phyloP scores from a whole-genome alignment of 352 stramenopile species.

The Globisporangium paddicum region DNA sequence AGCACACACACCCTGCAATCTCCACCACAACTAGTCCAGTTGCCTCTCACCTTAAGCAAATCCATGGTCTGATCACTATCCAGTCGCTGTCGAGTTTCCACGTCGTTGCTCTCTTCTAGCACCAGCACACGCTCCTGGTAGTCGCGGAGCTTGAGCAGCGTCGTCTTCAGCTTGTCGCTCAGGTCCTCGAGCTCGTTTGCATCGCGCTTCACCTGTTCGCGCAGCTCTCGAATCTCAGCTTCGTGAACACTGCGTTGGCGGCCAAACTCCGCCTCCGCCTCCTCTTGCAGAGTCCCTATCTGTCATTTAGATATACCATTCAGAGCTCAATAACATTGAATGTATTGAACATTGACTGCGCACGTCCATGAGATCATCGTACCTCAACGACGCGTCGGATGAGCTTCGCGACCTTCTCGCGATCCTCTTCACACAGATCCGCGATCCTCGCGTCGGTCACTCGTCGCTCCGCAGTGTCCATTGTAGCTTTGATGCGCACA shows the following conservation, averaged over 20 bases:
- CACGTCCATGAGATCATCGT: background rate
- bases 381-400: conserved; percentile 72
- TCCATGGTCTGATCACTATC: conserved; percentile 66
- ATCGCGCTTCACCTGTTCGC: conserved; percentile 38
- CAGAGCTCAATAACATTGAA: background rate
- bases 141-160: conserved; percentile 34
- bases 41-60: conserved; percentile 36
- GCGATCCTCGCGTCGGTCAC: conserved; percentile 38
- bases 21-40: too few species aligned
- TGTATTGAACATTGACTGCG: background rate
- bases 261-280: conserved; percentile 45
- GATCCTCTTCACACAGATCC: conserved; percentile 69
- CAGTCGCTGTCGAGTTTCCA: conserved; percentile 42
- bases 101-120: conserved; percentile 56
- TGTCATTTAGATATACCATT: conserved; percentile 7
- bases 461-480: conserved; percentile 26
- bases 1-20: too few species aligned
- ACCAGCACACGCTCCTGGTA: conserved; percentile 55
- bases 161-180: conserved; percentile 35
- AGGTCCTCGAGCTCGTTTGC: conserved; percentile 46
- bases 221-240: conserved; percentile 46
- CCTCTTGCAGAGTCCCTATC: conserved; percentile 48
- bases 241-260: conserved; percentile 33
- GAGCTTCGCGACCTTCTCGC: conserved; percentile 79
- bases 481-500: conserved; percentile 46